Base-by-base conservation (phyloP, 345 rosid species). In the Kernera saxatilis region DNA sequence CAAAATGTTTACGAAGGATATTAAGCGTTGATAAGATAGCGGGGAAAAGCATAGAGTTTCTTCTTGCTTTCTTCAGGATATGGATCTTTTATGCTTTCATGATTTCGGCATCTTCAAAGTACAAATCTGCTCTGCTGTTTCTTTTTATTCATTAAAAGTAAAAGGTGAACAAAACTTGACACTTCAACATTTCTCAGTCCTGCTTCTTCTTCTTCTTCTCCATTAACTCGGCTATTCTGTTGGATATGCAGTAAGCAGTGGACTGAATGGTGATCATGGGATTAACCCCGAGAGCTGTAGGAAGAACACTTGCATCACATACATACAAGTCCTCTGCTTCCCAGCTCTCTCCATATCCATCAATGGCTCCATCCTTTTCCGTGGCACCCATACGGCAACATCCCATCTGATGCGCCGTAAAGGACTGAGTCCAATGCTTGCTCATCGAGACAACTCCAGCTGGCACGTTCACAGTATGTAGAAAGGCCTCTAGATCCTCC, bases 371-470 rank as follows among this genome's bases (percentile, higher is more conserved):
- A n/a, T 77, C 84, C 64, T 72, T 79, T 27, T 74, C 80, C 0
- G 72, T 74, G 0, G 69, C 59, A 6, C 95, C 95, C 90, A 88
- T 88, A 62, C 88, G 81, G 10, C 97, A 88, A 57, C 97, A 84
- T 50, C 93, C 90, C 82, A 93, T 84, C 76, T 86, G 98, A 71
- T 88, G 93, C 4, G 90, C 93, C 0, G 93, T 76, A 18, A 74
- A 26, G 19, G 77, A 84, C 32, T 60, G 76, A 43, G 45, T 77
- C 87, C 95, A 87, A 13, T 74, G 22, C 57, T 82, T 82, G 1
- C 77, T 84, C 71, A 46, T 66, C 0, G 96, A 88, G 2, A 29
- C 23, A 8, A 78, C 57, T 49, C 91, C 95, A 17, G 84, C 79
- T 0, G 72, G 66, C 0, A 63, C 19, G 0, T 71, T 25, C 10